Percentiles rank a stretch among this genome's conserved stretches.
These are phyloP conservation scores for Plasmopara viticola DNA, from an alignment of 352 stramenopile species.

Conservation along the genomic window DNA sequence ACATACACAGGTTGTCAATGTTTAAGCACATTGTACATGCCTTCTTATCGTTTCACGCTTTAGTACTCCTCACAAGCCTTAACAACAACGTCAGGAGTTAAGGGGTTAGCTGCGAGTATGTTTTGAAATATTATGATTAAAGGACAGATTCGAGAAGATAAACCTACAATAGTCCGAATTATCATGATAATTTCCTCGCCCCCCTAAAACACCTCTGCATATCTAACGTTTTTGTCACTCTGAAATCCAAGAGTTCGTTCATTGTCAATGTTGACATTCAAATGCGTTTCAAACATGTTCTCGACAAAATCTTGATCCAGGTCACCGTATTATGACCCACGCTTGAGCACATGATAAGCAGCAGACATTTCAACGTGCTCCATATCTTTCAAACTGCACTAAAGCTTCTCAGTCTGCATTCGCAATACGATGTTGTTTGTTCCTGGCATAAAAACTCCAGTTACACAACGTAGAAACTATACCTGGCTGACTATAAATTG, in stretches of 20 bases:
- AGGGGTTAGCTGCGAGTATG: neutral
- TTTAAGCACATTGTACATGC: no score
- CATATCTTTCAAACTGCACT: neutral
- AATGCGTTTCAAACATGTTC: conserved; percentile 2
- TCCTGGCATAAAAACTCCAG: no score
- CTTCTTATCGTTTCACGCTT: no score
- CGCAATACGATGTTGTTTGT: neutral
- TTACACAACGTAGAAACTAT: no score
- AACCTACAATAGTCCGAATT: neutral
- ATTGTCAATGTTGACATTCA: conserved; percentile 1
- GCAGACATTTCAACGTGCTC: neutral
- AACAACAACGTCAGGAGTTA: neutral
- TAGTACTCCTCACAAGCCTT: no score
- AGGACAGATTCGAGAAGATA: neutral
- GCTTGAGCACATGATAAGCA: neutral
- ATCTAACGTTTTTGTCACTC: neutral
- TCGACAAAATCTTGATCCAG: neutral
- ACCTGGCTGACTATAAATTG: no score
- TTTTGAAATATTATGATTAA: no score
- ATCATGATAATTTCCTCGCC: neutral
- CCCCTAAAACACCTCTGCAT: conserved; percentile 1
- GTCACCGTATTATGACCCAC: neutral
- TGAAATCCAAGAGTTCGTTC: neutral
- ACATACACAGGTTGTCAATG: no score
- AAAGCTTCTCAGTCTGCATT: neutral